Evolutionary conservation across 164 flowering plant genomes (phyloP).

Genomic region (Piper betle): DNA sequence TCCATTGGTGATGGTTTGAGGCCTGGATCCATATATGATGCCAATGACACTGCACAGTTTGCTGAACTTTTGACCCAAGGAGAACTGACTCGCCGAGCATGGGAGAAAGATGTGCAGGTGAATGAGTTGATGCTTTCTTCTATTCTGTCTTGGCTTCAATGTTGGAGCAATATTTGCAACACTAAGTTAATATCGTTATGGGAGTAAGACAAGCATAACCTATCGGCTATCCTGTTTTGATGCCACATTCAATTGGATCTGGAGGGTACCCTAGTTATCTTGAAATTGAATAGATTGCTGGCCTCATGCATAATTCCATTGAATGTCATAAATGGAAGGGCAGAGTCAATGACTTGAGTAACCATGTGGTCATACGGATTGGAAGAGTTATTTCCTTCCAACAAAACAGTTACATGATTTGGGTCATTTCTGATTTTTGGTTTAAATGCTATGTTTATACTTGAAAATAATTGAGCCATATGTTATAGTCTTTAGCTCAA

Average conservation of each 20-base stretch:
- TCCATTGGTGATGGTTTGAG: slow-evolving; percentile 98
- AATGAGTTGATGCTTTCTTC: neutral
- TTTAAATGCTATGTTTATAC: neutral
- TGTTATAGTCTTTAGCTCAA: neutral
- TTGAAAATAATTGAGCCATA: neutral
- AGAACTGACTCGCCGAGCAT: slow-evolving; percentile 93
- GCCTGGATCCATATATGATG: slow-evolving; percentile 98
- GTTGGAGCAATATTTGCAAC: neutral
- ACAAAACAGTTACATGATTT: neutral
- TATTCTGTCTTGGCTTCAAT: neutral
- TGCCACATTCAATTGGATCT: neutral
- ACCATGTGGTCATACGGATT: neutral
- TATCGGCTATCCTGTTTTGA: neutral
- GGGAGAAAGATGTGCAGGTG: slow-evolving; percentile 99
- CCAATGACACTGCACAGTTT: slow-evolving; percentile 97
- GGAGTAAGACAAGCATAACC: neutral
- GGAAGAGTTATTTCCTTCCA: neutral
- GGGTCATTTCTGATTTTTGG: too few relatives aligned
- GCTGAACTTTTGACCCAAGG: slow-evolving; percentile 99
- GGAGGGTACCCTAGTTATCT: neutral
- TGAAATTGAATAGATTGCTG: neutral
- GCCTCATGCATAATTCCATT: neutral
- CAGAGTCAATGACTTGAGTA: neutral
- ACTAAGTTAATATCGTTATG: neutral
- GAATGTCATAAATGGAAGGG: neutral